Conservation (phyloP, 805 yeast species). For the Starmerella riodocensis region DNA sequence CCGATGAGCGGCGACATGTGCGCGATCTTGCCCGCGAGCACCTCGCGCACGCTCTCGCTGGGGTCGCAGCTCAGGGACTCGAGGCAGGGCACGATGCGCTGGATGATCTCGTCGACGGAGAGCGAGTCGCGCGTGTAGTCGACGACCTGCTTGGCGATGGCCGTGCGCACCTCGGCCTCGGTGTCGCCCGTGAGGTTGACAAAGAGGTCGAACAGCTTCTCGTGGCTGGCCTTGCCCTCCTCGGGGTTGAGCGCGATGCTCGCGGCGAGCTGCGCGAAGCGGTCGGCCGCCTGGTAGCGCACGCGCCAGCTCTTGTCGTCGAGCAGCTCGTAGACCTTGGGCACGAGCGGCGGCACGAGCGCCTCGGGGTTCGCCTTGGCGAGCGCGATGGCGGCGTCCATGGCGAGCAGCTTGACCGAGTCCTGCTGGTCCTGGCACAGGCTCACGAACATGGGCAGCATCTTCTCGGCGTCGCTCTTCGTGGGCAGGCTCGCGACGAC, state of each 20-base stretch:
- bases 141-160: conserved; percentile 83
- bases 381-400: conserved; percentile 76
- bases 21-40: conserved; percentile 79
- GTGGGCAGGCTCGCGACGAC: conserved; percentile 44
- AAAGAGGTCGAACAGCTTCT: conserved; percentile 53
- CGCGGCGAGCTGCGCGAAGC: conserved; percentile 59
- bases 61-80: conserved; percentile 77
- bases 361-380: conserved; percentile 29
- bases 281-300: conserved; percentile 94
- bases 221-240: conserved; percentile 41
- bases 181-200: conserved; percentile 70
- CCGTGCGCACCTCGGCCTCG: conserved; percentile 95
- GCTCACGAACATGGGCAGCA: conserved; percentile 69
- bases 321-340: conserved; percentile 52
- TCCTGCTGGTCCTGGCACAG: conserved; percentile 82
- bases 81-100: conserved; percentile 69
- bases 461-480: conserved; percentile 36
- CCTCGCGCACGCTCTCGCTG: conserved; percentile 84
- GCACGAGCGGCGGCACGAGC: conserved; percentile 22
- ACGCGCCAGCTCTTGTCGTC: conserved; percentile 96
- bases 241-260: conserved; percentile 32
- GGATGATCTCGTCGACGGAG: conserved; percentile 39
- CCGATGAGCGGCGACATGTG: conserved; percentile 76
- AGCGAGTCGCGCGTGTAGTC: conserved; percentile 27
- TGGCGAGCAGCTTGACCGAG: conserved; percentile 79